Conservation (phyloP, 768 basidiomycete genomes). For the Suillus bovinus region DNA sequence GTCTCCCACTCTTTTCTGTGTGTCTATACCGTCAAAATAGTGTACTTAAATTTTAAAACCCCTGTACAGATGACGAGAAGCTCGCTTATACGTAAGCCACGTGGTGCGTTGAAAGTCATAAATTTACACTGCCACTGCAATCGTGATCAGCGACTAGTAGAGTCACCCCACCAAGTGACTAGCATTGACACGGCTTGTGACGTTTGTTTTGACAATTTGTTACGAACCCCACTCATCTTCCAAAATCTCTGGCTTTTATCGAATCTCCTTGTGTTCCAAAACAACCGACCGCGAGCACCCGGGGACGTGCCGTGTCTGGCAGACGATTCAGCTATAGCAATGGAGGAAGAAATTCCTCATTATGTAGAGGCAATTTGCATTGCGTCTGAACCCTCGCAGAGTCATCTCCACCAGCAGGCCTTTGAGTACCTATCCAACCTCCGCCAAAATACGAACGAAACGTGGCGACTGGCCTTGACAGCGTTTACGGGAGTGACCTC, state of each 20-base stretch:
- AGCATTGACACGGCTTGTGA: background rate
- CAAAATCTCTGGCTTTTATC: background rate
- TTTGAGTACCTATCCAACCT: slow-evolving; percentile 79
- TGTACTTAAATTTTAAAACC: background rate
- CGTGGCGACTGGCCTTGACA: slow-evolving; percentile 80
- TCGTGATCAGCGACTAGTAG: slow-evolving; percentile 2
- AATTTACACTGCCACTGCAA: slow-evolving; percentile 8
- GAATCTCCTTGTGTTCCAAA: background rate
- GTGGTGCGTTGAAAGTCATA: background rate
- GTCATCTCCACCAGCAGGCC: slow-evolving; percentile 79
- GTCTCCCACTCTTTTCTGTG: background rate
- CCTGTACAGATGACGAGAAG: slow-evolving; percentile 4
- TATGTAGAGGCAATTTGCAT: slow-evolving; percentile 85
- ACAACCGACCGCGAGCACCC: slow-evolving; percentile 15
- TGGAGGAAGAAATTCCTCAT: slow-evolving; percentile 78
- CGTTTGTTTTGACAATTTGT: background rate
- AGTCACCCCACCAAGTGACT: background rate
- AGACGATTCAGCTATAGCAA: slow-evolving; percentile 29
- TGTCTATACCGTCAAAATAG: background rate
- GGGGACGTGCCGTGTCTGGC: slow-evolving; percentile 20
- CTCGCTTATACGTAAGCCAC: background rate
- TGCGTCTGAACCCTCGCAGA: slow-evolving; percentile 78
- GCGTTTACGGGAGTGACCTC: slow-evolving; percentile 66
- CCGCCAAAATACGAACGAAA: slow-evolving; percentile 70
- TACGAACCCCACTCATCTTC: background rate